Percentiles rank a stretch among this genome's conserved stretches.
Evolutionary conservation across 805 yeast genomes (phyloP).

Genomic region (Saccharomyces kudriavzevii): DNA sequence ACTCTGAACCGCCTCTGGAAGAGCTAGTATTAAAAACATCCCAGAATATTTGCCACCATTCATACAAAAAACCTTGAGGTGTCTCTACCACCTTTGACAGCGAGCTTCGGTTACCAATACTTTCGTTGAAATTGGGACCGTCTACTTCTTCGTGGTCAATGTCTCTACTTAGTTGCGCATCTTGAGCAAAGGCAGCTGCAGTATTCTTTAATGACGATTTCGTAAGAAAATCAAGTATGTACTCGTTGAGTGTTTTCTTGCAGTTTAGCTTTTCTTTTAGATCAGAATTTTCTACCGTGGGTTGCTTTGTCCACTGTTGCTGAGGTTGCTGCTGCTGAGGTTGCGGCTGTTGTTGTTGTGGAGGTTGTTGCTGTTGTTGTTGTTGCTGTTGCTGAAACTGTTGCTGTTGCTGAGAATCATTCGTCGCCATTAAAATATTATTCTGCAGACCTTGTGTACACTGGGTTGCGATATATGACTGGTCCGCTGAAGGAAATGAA

Average conservation of each 20-base stretch:
- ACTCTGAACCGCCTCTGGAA: conserved; percentile 50
- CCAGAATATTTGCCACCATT: conserved; percentile 98
- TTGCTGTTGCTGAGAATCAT: conserved; percentile 10
- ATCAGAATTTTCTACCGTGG: background rate
- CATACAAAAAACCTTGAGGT: conserved; percentile 78
- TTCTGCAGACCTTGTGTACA: background rate
- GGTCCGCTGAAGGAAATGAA: background rate
- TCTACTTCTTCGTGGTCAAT: conserved; percentile 24
- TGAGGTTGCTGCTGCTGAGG: conserved; percentile 11
- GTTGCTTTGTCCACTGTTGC: conserved; percentile 4
- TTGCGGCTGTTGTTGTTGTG: conserved; percentile 12
- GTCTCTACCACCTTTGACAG: conserved; percentile 48
- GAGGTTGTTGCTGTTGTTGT: conserved; percentile 8
- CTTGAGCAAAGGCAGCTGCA: conserved; percentile 65
- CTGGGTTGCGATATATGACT: background rate
- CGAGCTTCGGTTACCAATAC: conserved; percentile 25
- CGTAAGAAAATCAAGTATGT: conserved; percentile 75
- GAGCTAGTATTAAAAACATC: conserved; percentile 81
- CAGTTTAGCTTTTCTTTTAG: background rate
- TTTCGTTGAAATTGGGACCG: background rate
- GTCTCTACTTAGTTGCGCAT: conserved; percentile 43
- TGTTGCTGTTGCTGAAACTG: conserved; percentile 12
- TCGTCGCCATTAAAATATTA: background rate
- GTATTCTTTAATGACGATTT: conserved; percentile 66
- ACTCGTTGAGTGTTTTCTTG: conserved; percentile 64